These are phyloP conservation scores for Kwoniella dejecticola DNA, from an alignment of 768 basidiomycete genomes.

Conservation along the genomic window DNA sequence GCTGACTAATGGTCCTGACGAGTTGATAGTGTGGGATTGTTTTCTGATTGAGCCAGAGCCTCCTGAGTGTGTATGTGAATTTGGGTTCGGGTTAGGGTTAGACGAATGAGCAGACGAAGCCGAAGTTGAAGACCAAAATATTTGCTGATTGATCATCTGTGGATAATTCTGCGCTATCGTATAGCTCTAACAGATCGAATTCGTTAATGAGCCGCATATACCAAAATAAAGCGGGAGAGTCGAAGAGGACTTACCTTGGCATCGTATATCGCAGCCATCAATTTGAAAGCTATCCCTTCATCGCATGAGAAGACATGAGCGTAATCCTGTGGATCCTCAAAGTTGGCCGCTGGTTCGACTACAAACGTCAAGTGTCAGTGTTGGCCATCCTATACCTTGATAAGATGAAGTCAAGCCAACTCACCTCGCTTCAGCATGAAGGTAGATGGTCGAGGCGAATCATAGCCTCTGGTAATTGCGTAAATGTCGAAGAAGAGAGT, in stretches of 20 bases:
- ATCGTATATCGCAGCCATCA: conserved; percentile 47
- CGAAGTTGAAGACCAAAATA: neutral
- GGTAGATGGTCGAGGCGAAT: conserved; percentile 78
- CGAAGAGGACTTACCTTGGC: conserved; percentile 39
- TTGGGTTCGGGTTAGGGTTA: too few relatives aligned
- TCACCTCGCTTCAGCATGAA: conserved; percentile 74
- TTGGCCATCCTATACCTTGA: neutral
- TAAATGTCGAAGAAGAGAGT: conserved; percentile 83
- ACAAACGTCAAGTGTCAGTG: neutral
- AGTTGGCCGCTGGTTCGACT: conserved; percentile 64
- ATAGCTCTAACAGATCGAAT: neutral
- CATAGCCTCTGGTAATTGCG: conserved; percentile 69
- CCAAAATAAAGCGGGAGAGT: neutral
- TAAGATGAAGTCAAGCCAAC: conserved; percentile 6
- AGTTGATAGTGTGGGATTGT: neutral
- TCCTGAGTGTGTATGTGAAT: too few relatives aligned
- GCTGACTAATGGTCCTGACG: conserved; percentile 19
- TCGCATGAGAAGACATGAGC: conserved; percentile 80
- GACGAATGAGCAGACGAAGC: too few relatives aligned
- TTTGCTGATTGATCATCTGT: neutral
- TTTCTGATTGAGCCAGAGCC: neutral
- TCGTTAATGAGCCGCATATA: neutral
- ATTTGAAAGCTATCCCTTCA: conserved; percentile 47
- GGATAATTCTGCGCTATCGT: neutral
- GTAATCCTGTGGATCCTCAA: conserved; percentile 86